Conservation (phyloP, 768 basidiomycete genomes). For the Lyophyllum decastes region DNA sequence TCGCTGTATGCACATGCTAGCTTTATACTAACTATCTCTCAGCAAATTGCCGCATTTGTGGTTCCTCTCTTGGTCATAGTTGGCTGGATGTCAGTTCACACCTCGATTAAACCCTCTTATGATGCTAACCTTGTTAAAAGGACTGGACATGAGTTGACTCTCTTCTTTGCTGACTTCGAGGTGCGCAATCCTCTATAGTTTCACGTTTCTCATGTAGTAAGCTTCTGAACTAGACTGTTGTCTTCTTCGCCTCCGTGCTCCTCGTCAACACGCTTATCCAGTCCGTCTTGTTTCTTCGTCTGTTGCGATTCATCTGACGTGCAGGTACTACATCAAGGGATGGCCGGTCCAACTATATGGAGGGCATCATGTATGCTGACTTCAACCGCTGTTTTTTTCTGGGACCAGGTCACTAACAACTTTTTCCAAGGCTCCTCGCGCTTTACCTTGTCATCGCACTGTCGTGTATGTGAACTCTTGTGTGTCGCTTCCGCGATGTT, state of each 20-base stretch:
- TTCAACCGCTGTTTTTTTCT: constrained; percentile 38
- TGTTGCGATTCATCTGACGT: constrained; percentile 1
- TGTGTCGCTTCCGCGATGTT: constrained; percentile 36
- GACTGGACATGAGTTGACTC: constrained; percentile 67
- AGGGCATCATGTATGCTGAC: constrained; percentile 69
- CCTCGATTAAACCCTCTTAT: constrained; percentile 13
- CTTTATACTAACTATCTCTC: neutral
- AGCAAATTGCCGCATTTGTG: constrained; percentile 89
- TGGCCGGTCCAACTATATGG: constrained; percentile 91
- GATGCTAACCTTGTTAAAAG: constrained; percentile 30
- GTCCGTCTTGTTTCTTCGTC: constrained; percentile 34
- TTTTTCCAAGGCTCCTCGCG: constrained; percentile 43
- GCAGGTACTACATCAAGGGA: constrained; percentile 43
- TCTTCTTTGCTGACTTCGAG: constrained; percentile 89
- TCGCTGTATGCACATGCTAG: neutral
- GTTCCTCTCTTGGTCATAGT: constrained; percentile 86
- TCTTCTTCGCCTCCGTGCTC: constrained; percentile 84
- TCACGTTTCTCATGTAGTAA: neutral
- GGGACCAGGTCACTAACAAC: constrained; percentile 30
- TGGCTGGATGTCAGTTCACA: constrained; percentile 73
- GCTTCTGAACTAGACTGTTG: constrained; percentile 57
- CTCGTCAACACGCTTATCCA: constrained; percentile 84
- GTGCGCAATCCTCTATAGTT: constrained; percentile 32
- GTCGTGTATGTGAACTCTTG: constrained; percentile 68
- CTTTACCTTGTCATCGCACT: constrained; percentile 83